Percentiles rank a stretch among this genome's conserved stretches.
Evolutionary conservation across 1,139 yeast species (phyloP).

Genomic region (Saccharomycopsis crataegensis): DNA sequence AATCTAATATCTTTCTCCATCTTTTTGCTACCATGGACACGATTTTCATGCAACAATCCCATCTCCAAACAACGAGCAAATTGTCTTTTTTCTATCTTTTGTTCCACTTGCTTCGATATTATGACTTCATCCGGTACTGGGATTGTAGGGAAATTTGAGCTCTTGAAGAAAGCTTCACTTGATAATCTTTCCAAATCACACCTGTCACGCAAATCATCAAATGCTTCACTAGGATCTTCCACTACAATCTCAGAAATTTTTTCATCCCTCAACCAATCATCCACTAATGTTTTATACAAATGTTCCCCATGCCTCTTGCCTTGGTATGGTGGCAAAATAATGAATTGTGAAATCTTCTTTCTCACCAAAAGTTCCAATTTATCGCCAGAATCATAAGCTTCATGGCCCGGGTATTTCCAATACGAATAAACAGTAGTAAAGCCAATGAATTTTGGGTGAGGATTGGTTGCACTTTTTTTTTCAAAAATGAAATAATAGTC

Average conservation of each 20-base stretch:
- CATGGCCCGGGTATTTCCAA: conserved; percentile 62
- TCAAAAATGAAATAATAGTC: conserved; percentile 42
- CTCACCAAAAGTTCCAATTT: conserved; percentile 36
- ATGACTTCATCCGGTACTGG: conserved; percentile 21
- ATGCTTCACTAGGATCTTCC: conserved; percentile 91
- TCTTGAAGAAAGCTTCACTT: conserved; percentile 27
- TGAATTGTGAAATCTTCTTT: conserved; percentile 80
- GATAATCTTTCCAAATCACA: conserved; percentile 58
- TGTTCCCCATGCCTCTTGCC: conserved; percentile 61
- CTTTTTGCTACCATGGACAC: conserved; percentile 25
- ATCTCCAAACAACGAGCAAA: conserved; percentile 72
- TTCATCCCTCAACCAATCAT: conserved; percentile 46
- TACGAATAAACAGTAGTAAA: conserved; percentile 80
- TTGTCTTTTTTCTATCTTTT: conserved; percentile 73
- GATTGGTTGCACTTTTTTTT: conserved; percentile 21
- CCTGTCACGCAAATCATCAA: conserved; percentile 85
- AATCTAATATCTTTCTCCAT: conserved; percentile 41
- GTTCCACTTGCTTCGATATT: conserved; percentile 28
- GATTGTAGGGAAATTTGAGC: conserved; percentile 20
- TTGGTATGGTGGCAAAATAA: conserved; percentile 77
- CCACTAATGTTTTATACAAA: conserved; percentile 51
- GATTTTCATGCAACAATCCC: conserved; percentile 43
- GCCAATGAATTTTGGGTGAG: conserved; percentile 48
- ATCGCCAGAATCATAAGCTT: conserved; percentile 43
- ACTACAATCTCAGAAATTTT: conserved; percentile 71